Base-by-base conservation (phyloP, 805 yeast genomes). In the Priceomyces carsonii region DNA sequence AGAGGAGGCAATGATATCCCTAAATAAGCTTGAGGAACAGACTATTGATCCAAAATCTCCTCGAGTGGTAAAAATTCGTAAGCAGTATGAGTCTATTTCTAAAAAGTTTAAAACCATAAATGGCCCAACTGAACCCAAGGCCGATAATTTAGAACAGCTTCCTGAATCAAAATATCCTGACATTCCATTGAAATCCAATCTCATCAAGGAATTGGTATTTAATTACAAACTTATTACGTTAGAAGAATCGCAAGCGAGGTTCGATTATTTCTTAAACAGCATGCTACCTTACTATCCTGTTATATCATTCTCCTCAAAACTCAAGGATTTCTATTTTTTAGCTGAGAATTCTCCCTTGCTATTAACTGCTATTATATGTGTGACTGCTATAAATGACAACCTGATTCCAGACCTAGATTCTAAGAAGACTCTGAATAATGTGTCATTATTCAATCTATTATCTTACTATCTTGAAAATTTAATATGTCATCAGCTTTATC, bases 271-370 rank as follows among this genome's bases (percentile, higher is more conserved):
- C 41, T 45, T 61, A 9, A 31, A 54, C 6, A 60, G 66, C 8
- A 58, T 75, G 54, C 47, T 71, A 10, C 58, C 66, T 8, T 73
- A 57, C 47, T 76, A 75, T 66, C 82, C 81, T 6, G 60, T 72
- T 26, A 57, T 73, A 3, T 60, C 75, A 10, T 50, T 75, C 19
- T 70, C 79, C 3, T 12, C 35, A 8, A 36, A 40, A 6, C 38
- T 57, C 12, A 59, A 59, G 19, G 55, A 63, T 10, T 74, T 65
- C 41, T 68, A 72, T 12, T 60, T 59, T 50, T 42, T 74, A 13
- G 30, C 66, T 8, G 66, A 66, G 14, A 50, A 66, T 28, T 63
- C 67, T 24, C 80, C 80, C 0, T 40, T 73, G 26, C 48, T 73
- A 1, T 51, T 76, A 12, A 44, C 67, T 17, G 60, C 72, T 2